A percentile compares a stretch with the other conserved stretches of the same genome.
Conservation (phyloP, 2,329 filamentous ascomycete genomes). For the Pleoardoris graminearum region DNA sequence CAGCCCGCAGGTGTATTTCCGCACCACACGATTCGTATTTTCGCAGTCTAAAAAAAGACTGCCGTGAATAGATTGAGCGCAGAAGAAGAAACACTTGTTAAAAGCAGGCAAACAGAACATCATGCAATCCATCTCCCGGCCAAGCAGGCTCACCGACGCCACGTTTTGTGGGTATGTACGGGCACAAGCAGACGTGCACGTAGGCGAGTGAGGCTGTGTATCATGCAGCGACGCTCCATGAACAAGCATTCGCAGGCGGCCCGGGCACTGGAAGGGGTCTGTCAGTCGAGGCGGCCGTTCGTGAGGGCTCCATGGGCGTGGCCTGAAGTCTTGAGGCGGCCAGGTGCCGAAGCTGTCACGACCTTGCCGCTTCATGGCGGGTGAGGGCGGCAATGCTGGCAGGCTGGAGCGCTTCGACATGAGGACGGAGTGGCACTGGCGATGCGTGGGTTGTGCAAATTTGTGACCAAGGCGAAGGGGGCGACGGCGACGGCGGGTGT, state of each 20-base stretch:
- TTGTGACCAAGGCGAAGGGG: slow-evolving; percentile 6
- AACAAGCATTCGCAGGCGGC: slow-evolving; percentile 4
- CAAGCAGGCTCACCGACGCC: slow-evolving; percentile 7
- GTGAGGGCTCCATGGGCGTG: slow-evolving; percentile 4
- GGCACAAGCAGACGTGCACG: neutral
- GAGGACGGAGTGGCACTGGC: neutral
- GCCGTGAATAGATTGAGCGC: slow-evolving; percentile 1
- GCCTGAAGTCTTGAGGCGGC: neutral
- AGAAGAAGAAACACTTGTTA: neutral
- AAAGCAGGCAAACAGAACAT: neutral
- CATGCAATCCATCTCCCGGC: neutral
- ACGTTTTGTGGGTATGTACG: slow-evolving; percentile 8
- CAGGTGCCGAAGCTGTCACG: slow-evolving; percentile 9
- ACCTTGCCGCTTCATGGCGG: slow-evolving; percentile 7
- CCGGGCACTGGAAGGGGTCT: neutral
- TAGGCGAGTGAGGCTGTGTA: slow-evolving; percentile 8
- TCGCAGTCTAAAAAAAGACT: neutral
- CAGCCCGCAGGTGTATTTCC: slow-evolving; percentile 1
- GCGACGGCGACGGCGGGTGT: slow-evolving; percentile 9
- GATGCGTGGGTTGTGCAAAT: slow-evolving; percentile 3
- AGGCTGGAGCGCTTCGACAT: neutral
- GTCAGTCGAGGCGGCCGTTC: neutral
- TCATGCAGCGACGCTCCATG: slow-evolving; percentile 1
- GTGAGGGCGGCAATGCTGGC: slow-evolving; percentile 6
- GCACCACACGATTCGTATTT: neutral